phyloP scores from a whole-genome alignment of 148 eudicot species.

The Cornus kousa region DNA sequence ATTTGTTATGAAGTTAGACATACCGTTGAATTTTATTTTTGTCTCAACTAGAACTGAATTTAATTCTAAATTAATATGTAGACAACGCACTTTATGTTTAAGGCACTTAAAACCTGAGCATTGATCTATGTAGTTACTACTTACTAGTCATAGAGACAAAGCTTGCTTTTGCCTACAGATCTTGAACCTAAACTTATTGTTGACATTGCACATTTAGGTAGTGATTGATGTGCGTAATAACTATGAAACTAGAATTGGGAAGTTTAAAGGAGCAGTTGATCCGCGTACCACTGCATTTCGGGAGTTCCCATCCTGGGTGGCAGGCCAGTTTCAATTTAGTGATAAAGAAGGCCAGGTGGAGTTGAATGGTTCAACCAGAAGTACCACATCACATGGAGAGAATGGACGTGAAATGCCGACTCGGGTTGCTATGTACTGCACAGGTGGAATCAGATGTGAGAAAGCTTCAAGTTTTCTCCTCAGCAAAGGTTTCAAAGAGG shows the following conservation, averaged over 20 bases:
- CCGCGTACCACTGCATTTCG: conserved; percentile 83
- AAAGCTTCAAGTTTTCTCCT: conserved; percentile 95
- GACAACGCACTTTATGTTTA: not conserved
- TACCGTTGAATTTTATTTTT: too few relatives aligned
- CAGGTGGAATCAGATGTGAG: conserved; percentile 97
- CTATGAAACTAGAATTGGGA: conserved; percentile 94
- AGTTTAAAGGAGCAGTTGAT: conserved; percentile 93
- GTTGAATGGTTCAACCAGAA: conserved; percentile 24
- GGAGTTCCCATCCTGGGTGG: conserved; percentile 95
- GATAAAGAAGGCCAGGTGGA: conserved; percentile 40
- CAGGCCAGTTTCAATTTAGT: conserved; percentile 39
- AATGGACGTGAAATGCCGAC: conserved; percentile 45
- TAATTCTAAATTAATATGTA: too few relatives aligned
- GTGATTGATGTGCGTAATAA: conserved; percentile 89
- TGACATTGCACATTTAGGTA: conserved; percentile 44
- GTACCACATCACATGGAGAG: conserved; percentile 24
- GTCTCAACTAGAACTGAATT: not conserved
- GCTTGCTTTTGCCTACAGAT: not conserved
- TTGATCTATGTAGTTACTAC: not conserved
- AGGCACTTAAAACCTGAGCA: not conserved
- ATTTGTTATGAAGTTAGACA: not conserved
- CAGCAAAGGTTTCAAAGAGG: conserved; percentile 92
- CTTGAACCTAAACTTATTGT: conserved; percentile 9
- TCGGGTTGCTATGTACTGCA: conserved; percentile 95
- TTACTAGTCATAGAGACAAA: not conserved